Evolutionary conservation across 352 stramenopile genomes (phyloP), one percentile per base, ranked within the genome.

Genomic region (Aphanomyces invadans): DNA sequence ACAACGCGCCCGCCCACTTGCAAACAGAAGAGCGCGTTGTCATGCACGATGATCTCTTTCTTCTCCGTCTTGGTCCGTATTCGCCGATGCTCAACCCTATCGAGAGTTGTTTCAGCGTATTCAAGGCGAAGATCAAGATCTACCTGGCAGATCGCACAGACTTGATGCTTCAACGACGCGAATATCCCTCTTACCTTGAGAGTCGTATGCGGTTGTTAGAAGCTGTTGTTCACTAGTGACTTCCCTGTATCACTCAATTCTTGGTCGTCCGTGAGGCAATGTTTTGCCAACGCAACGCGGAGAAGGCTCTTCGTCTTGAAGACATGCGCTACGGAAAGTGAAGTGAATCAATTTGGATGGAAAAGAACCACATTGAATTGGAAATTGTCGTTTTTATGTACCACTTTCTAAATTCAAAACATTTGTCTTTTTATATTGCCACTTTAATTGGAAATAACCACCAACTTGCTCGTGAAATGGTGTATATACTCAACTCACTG

Each of bases 1-100:
- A 74, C 28, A 76, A 74, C 38, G 59, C 55, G 0, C 69, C 64
- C 7, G 68, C 46, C 1, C 57, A 74, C 42, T 38, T 12, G 0
- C 63, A 72, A 21, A 73, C 42, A 0, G 68, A 74, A 39, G 19
- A 7, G 1, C 39, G 31, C 0, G 55, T 69, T 0, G 0, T 17
- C 4, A 49, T 31, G 12, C 25, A 17, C n/a, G 64, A 68, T 5
- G 57, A 72, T 23, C 17, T 74, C 5, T 57, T 72, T 5, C 29
- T 76, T 17, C 29, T 74, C 3, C 59, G 59, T 17, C 31, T 76
- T 0, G 57, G 57, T 2, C 64, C 64, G 3, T 72, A 69, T 38
- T 68, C 44, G 3, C 38, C 59, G 3, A 74, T 69, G 71, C 64
- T 57, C 56, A 76, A 74, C 32, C 59, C 64, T 5, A 72, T 74